A percentile compares a stretch with the other conserved stretches of the same genome.
Evolutionary conservation across 2,329 filamentous ascomycete species (phyloP).

Genomic region (Boeremia exigua): DNA sequence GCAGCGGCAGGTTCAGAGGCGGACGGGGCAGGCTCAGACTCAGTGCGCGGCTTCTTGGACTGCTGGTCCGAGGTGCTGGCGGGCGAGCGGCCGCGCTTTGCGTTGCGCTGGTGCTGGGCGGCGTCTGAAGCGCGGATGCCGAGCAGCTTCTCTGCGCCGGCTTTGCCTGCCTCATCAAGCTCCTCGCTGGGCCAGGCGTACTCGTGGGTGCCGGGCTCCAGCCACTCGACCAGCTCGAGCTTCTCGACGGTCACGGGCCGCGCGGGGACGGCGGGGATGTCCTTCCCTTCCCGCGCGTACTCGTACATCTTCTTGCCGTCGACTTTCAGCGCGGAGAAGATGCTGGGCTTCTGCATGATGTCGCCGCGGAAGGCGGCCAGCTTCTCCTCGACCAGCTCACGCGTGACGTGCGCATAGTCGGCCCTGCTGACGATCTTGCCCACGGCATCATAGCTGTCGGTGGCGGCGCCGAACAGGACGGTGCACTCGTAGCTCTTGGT

Average conservation of each 20-base stretch:
- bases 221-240: slow-evolving; percentile 82
- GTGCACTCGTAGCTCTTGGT: slow-evolving; percentile 93
- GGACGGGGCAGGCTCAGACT: slow-evolving; percentile 42
- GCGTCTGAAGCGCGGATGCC: slow-evolving; percentile 44
- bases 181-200: slow-evolving; percentile 82
- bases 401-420: slow-evolving; percentile 81
- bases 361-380: slow-evolving; percentile 78
- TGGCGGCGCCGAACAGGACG: slow-evolving; percentile 88
- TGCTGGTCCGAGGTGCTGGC: slow-evolving; percentile 23
- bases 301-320: slow-evolving; percentile 95
- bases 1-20: slow-evolving; percentile 10
- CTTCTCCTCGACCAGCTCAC: slow-evolving; percentile 76
- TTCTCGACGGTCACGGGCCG: slow-evolving; percentile 78
- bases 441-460: slow-evolving; percentile 87
- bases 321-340: slow-evolving; percentile 92
- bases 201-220: slow-evolving; percentile 79
- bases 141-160: slow-evolving; percentile 73
- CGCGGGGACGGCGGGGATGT: slow-evolving; percentile 84
- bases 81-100: slow-evolving; percentile 31
- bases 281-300: slow-evolving; percentile 88
- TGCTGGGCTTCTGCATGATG: slow-evolving; percentile 86
- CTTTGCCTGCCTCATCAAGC: slow-evolving; percentile 75
- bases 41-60: slow-evolving; percentile 34
- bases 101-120: slow-evolving; percentile 36
- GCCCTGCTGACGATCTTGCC: slow-evolving; percentile 82